Evolutionary conservation across 2,329 filamentous ascomycete species (phyloP), one percentile per base, ranked within the genome.

Genomic region (Biscogniauxia sp.): DNA sequence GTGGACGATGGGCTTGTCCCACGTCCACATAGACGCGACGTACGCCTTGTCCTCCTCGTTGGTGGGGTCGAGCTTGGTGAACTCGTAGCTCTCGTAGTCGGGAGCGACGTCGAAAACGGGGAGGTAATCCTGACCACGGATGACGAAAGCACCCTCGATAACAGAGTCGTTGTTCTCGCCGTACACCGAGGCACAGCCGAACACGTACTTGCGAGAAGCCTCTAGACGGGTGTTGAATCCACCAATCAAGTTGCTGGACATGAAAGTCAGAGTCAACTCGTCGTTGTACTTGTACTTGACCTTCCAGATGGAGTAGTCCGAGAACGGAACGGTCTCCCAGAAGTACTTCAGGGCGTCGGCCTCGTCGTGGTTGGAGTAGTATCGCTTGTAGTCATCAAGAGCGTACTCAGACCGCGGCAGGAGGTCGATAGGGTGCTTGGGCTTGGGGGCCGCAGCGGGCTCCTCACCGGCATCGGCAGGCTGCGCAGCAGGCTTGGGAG

Each of bases 221-320:
- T 99, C 95, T 63, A 99, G 92, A 85, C 95, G 95, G 78, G 88
- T 86, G 83, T 97, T 96, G 88, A 99, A 97, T 78, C 95, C 95
- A 80, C 91, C 93, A 77, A 99, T 94, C 79, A 98, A 84, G 88
- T 99, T 99, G 86, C 90, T 92, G 72, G 92, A 94, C 95, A 99
- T 99, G 91, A 99, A 99, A 75, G 90, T 91, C 80, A 95, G 83
- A 75, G 92, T 97, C 70, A 99, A 87, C 88, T 99, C 95, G 64
- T 97, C 88, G 81, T 97, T 96, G 87, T 99, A 99, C 89, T 97
- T 97, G 89, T 97, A 99, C 81, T 93, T 89, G 72, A 93, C 82
- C 78, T 87, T 88, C 92, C 93, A 99, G 78, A 99, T 81, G 59
- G 93, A 96, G 87, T 95, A 99, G 81, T 99, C 95, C 68, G 93